Evolutionary conservation across 768 basidiomycete species (phyloP).

Genomic region (Tricholoma bakamatsutake): DNA sequence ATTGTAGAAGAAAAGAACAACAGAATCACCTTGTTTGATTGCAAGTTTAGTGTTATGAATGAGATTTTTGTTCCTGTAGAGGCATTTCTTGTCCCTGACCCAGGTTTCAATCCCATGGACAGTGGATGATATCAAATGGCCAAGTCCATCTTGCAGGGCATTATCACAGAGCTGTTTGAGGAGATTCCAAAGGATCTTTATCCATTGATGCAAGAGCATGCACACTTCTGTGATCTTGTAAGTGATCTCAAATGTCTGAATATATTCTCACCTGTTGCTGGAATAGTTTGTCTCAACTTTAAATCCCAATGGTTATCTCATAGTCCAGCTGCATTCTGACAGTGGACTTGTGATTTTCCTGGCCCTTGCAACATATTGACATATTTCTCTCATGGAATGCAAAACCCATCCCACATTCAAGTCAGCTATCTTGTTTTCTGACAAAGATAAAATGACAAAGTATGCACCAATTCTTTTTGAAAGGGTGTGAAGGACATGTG

Average conservation of each 20-base stretch:
- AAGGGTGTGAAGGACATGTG: background rate
- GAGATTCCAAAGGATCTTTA: background rate
- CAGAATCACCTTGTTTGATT: background rate
- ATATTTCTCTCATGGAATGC: background rate
- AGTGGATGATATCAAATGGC: background rate
- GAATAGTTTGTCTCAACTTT: background rate
- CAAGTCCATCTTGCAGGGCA: background rate
- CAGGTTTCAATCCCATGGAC: background rate
- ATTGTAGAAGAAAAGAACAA: background rate
- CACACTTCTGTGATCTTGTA: background rate
- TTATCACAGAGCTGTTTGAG: background rate
- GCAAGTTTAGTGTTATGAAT: background rate
- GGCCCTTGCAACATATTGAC: background rate
- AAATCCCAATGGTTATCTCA: background rate
- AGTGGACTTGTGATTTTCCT: background rate
- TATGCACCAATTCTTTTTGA: background rate
- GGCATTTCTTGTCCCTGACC: background rate
- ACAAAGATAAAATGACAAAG: background rate
- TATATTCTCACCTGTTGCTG: background rate
- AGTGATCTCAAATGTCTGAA: background rate
- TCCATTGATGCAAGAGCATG: background rate
- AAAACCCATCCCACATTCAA: background rate
- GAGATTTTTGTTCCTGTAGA: background rate
- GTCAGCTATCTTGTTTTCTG: background rate
- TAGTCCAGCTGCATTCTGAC: background rate